A percentile compares a stretch with the other conserved stretches of the same genome.
Conservation (phyloP, 768 basidiomycete species). For the Boletus patriciae region DNA sequence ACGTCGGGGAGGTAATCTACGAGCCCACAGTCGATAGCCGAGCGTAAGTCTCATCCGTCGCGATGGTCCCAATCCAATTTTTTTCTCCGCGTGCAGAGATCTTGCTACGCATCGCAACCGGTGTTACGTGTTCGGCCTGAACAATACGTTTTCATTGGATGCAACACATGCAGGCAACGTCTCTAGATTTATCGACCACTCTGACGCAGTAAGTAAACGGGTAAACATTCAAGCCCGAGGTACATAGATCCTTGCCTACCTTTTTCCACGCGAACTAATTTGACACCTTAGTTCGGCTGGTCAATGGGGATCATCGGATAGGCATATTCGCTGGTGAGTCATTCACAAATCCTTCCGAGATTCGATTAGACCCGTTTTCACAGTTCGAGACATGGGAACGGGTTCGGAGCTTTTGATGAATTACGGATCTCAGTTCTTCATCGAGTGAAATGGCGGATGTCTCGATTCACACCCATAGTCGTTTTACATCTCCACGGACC, state of each 20-base stretch:
- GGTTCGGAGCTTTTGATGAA: slow-evolving; percentile 57
- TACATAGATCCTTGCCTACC: slow-evolving; percentile 35
- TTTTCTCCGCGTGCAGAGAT: slow-evolving; percentile 32
- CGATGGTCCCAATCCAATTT: not conserved
- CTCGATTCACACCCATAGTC: not conserved
- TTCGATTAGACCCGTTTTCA: not conserved
- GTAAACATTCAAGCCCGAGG: slow-evolving; percentile 49
- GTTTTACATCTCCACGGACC: not conserved
- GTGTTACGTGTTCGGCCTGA: slow-evolving; percentile 63
- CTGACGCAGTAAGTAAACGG: slow-evolving; percentile 9
- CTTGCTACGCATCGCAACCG: slow-evolving; percentile 49
- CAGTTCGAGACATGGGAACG: slow-evolving; percentile 41
- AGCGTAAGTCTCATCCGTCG: slow-evolving; percentile 40
- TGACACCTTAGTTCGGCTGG: slow-evolving; percentile 45
- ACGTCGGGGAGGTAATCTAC: slow-evolving; percentile 61
- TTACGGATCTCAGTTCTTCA: slow-evolving; percentile 55
- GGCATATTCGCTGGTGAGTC: slow-evolving; percentile 44
- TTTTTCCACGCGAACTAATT: not conserved
- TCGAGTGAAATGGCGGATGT: slow-evolving; percentile 1
- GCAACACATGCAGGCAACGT: slow-evolving; percentile 56
- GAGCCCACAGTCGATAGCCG: slow-evolving; percentile 50
- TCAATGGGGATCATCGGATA: slow-evolving; percentile 69
- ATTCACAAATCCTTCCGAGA: not conserved
- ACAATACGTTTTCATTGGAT: slow-evolving; percentile 51
- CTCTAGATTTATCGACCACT: slow-evolving; percentile 71